Conservation (phyloP, 345 rosid genomes). For the Heritiera fomes region DNA sequence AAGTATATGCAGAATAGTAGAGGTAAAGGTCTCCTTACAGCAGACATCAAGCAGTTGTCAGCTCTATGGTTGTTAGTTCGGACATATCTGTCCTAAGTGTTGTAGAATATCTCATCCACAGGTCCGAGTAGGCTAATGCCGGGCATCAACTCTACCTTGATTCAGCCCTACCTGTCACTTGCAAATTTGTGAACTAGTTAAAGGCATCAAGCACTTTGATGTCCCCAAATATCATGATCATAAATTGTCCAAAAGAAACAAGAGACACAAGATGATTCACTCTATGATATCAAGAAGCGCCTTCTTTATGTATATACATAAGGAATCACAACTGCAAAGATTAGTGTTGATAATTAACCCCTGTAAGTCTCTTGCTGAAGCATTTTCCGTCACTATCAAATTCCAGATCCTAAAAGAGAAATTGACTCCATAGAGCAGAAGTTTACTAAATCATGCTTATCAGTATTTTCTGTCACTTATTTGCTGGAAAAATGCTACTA, state of each 20-base stretch:
- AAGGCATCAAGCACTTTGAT: not conserved
- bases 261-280: not conserved
- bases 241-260: not conserved
- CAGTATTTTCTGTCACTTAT: not conserved
- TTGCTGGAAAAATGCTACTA: not conserved
- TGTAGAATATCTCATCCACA: constrained; percentile 77
- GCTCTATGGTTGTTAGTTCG: constrained; percentile 49
- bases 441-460: not conserved
- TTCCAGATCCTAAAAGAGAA: not conserved
- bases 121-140: constrained; percentile 77
- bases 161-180: not conserved
- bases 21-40: constrained; percentile 46
- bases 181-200: not conserved
- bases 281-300: not conserved
- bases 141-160: constrained; percentile 67
- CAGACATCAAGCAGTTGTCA: constrained; percentile 84
- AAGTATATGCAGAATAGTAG: not conserved
- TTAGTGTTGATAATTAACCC: not conserved
- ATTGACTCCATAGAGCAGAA: not conserved
- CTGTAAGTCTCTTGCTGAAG: not conserved
- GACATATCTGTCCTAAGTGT: constrained; percentile 74
- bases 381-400: not conserved
- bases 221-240: not conserved
- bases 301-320: not conserved
- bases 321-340: not conserved